Conservation (phyloP, 2,329 filamentous ascomycete species). For the Pseudogymnoascus sp. region DNA sequence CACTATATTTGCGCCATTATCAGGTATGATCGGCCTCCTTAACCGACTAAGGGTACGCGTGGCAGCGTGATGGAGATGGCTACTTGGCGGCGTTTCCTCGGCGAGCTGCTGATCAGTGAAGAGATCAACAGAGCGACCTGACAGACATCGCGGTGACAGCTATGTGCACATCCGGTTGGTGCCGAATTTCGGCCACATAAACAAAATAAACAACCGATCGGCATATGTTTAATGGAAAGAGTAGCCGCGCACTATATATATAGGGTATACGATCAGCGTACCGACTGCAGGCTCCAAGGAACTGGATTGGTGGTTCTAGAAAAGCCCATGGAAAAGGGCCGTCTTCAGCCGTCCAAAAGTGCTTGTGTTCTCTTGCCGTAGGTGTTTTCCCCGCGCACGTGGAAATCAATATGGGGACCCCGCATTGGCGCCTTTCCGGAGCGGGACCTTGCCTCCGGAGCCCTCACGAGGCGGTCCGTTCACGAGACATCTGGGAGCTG, state of each 20-base stretch:
- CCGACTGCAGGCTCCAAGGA: not conserved
- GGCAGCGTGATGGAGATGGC: constrained; percentile 47
- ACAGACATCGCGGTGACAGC: not conserved
- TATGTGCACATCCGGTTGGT: not conserved
- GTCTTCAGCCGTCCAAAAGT: not conserved
- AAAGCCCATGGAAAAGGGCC: not conserved
- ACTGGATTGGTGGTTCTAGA: not conserved
- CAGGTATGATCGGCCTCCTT: not conserved
- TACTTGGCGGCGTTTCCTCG: not conserved
- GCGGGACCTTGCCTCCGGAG: not conserved
- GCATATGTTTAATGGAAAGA: not conserved
- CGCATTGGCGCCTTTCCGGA: not conserved
- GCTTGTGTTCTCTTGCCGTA: not conserved
- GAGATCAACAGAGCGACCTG: not conserved
- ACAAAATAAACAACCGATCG: not conserved
- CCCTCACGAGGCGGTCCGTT: not conserved
- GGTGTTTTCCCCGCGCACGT: not conserved
- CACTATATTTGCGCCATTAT: not conserved
- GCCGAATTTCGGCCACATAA: not conserved
- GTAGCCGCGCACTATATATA: not conserved
- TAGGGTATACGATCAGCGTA: not conserved
- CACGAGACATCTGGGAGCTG: not conserved
- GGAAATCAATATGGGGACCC: not conserved
- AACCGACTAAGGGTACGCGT: not conserved
- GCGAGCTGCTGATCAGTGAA: not conserved